Evolutionary conservation across 139 green algal genomes (phyloP).

Genomic region (Tetradesmus lagerheimii): DNA sequence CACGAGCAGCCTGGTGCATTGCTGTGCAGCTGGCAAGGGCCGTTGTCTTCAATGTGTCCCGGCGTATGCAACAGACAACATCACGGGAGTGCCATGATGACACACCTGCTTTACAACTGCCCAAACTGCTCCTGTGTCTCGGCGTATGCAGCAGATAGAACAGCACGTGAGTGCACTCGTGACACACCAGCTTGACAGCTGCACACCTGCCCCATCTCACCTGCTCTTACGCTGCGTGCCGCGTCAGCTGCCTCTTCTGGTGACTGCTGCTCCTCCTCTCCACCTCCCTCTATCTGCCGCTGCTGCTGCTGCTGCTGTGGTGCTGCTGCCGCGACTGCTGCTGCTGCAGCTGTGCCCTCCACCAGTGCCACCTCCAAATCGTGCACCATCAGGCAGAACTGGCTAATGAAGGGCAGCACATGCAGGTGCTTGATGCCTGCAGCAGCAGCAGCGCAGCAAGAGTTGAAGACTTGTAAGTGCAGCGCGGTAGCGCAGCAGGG

Average conservation of each 20-base stretch:
- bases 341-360: conserved; percentile 17
- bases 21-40: too few species aligned
- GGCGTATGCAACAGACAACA: too few species aligned
- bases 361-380: conserved; percentile 50
- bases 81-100: too few species aligned
- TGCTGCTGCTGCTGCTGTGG: not conserved
- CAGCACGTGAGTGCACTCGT: too few species aligned
- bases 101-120: too few species aligned
- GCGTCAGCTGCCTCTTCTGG: not conserved
- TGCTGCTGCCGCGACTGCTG: conserved; percentile 16
- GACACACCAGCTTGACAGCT: too few species aligned
- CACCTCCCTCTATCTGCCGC: not conserved
- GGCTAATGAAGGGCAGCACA: conserved; percentile 58
- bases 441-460: not conserved
- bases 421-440: conserved; percentile 59
- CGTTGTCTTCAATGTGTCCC: too few species aligned
- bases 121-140: too few species aligned
- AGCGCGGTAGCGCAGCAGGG: not conserved
- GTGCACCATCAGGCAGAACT: conserved; percentile 60
- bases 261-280: not conserved
- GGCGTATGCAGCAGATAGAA: too few species aligned
- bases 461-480: not conserved
- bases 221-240: conserved; percentile 19
- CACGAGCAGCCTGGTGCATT: too few species aligned
- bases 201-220: not conserved